Evolutionary conservation across 129 eudicot genomes (phyloP).

Genomic region (Ambrosia artemisiifolia): DNA sequence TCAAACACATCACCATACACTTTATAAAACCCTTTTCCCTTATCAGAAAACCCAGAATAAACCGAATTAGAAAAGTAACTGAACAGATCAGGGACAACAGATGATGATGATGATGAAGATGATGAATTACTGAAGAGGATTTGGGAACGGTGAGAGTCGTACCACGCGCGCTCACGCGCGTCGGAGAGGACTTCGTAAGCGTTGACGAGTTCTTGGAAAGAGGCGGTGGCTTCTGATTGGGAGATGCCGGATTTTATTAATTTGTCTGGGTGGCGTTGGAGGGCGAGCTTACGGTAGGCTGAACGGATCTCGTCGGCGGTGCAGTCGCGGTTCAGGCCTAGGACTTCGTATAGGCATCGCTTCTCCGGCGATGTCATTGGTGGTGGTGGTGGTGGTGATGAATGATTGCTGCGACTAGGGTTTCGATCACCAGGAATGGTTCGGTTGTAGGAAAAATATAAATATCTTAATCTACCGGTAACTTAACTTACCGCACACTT

Average conservation of each 20-base stretch:
- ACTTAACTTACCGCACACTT: too few species aligned
- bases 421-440: conserved; percentile 9
- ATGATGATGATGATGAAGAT: conserved; percentile 21
- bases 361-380: conserved; percentile 66
- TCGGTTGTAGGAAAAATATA: neutral
- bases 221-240: conserved; percentile 77
- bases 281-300: conserved; percentile 84
- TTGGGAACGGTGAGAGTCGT: conserved; percentile 92
- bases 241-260: conserved; percentile 75
- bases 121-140: conserved; percentile 64
- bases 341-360: conserved; percentile 92
- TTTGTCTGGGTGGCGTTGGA: conserved; percentile 98
- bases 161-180: conserved; percentile 87
- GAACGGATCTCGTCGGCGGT: conserved; percentile 84
- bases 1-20: conserved; percentile 82
- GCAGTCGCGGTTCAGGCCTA: conserved; percentile 61
- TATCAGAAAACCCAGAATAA: conserved; percentile 61
- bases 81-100: conserved; percentile 63
- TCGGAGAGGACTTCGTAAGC: conserved; percentile 96
- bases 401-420: conserved; percentile 19
- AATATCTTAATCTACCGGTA: too few species aligned
- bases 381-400: neutral
- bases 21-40: conserved; percentile 74
- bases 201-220: conserved; percentile 88
- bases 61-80: conserved; percentile 64